A percentile compares a stretch with the other conserved stretches of the same genome.
phyloP scores from a whole-genome alignment of 169 alveolate genomes.

The Plasmodium vinckei region DNA sequence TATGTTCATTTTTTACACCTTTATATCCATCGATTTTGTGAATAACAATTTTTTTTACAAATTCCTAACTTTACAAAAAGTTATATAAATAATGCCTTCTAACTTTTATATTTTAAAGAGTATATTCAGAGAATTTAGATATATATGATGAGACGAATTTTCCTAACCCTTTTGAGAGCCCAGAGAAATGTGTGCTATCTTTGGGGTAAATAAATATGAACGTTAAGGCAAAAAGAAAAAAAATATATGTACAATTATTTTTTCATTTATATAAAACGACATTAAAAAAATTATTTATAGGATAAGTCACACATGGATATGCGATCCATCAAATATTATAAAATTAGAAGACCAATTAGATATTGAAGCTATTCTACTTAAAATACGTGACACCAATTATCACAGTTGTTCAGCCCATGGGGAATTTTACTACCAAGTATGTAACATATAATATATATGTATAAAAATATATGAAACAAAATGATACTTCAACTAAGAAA shows the following conservation, averaged over 20 bases:
- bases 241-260: not conserved
- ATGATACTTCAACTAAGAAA: too few relatives aligned
- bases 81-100: too few relatives aligned
- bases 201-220: constrained; percentile 29
- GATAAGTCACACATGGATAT: constrained; percentile 73
- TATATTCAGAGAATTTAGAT: constrained; percentile 4
- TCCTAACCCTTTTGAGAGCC: constrained; percentile 69
- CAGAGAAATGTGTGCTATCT: constrained; percentile 70
- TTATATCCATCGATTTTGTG: too few relatives aligned
- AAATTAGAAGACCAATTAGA: constrained; percentile 46
- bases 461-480: not conserved
- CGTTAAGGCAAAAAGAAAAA: constrained; percentile 1
- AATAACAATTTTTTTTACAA: too few relatives aligned
- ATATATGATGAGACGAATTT: constrained; percentile 45
- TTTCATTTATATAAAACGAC: not conserved
- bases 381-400: constrained; percentile 66
- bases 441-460: not conserved
- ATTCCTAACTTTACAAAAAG: too few relatives aligned
- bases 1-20: not conserved
- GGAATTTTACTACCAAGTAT: constrained; percentile 49
- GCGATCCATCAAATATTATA: constrained; percentile 52
- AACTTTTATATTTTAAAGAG: constrained; percentile 6
- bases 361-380: constrained; percentile 55
- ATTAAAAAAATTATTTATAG: constrained; percentile 4
- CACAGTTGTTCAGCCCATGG: constrained; percentile 51